phyloP scores from a whole-genome alignment of 1,139 yeast species.

The Suhomyces guaymorum region DNA sequence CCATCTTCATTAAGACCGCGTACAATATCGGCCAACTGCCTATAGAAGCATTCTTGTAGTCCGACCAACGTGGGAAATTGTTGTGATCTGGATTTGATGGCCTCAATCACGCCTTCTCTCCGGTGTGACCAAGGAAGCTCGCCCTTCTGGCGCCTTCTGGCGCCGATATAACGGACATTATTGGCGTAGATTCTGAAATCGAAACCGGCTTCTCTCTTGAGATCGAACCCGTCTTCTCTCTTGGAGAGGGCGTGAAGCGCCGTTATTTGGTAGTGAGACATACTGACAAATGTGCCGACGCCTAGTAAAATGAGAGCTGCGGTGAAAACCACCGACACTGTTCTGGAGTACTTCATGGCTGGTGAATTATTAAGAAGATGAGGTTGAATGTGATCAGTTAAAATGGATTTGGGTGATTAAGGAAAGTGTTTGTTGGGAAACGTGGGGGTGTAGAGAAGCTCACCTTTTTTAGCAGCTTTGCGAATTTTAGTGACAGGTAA shows the following conservation, averaged over 20 bases:
- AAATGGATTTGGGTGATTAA: too few relatives aligned
- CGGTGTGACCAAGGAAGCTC: conserved; percentile 31
- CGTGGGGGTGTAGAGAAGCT: too few relatives aligned
- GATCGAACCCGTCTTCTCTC: too few relatives aligned
- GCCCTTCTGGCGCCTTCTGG: conserved; percentile 20
- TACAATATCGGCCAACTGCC: conserved; percentile 32
- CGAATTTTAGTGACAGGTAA: too few relatives aligned
- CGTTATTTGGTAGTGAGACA: conserved; percentile 1
- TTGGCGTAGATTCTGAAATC: conserved; percentile 25
- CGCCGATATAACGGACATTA: conserved; percentile 28
- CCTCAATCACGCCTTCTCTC: conserved; percentile 24
- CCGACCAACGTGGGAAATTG: conserved; percentile 31
- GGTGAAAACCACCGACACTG: conserved; percentile 1
- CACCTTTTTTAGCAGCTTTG: too few relatives aligned
- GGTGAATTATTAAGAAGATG: too few relatives aligned
- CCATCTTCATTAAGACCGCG: conserved; percentile 17
- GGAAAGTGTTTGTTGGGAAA: too few relatives aligned
- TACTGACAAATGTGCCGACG: conserved; percentile 6
- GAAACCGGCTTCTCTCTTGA: conserved; percentile 9
- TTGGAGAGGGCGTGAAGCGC: too few relatives aligned
- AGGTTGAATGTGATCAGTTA: too few relatives aligned
- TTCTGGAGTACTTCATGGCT: conserved; percentile 3
- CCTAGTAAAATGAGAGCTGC: conserved; percentile 7
- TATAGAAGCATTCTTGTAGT: conserved; percentile 33
- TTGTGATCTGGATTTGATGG: conserved; percentile 17